Conservation (phyloP, 306 rosid genomes). For the Citrullus amarus region DNA sequence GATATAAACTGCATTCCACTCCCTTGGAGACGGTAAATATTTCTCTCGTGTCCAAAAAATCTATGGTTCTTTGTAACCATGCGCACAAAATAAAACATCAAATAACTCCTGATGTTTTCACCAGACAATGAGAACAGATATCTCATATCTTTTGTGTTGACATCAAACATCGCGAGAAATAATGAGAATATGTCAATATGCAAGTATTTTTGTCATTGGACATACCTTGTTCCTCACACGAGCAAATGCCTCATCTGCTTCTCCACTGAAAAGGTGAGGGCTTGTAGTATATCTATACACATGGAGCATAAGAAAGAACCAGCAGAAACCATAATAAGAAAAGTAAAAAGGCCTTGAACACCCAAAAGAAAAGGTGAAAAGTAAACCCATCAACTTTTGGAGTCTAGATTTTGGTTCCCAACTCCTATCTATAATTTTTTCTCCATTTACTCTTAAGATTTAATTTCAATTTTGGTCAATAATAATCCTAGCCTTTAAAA, state of each 20-base stretch:
- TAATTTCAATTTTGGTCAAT: background rate
- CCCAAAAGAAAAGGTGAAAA: background rate
- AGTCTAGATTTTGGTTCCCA: background rate
- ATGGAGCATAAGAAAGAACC: background rate
- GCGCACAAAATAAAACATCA: background rate
- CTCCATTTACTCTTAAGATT: background rate
- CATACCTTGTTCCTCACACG: slow-evolving; percentile 78
- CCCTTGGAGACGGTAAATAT: background rate
- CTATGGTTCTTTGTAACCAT: background rate
- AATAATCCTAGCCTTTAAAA: background rate
- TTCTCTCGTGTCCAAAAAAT: background rate
- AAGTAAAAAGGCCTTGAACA: background rate
- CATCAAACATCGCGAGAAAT: background rate
- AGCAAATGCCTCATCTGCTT: slow-evolving; percentile 70
- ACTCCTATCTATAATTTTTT: background rate
- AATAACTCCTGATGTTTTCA: background rate
- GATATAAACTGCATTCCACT: background rate
- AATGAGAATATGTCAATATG: background rate
- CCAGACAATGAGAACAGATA: background rate
- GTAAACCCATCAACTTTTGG: background rate
- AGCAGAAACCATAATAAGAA: background rate
- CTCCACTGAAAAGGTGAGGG: slow-evolving; percentile 77
- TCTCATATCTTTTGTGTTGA: background rate
- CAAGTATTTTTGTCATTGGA: background rate
- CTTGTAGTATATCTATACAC: slow-evolving; percentile 77